Evolutionary conservation across 768 basidiomycete genomes (phyloP), one percentile per base, ranked within the genome.

Genomic region (Suillus subluteus): DNA sequence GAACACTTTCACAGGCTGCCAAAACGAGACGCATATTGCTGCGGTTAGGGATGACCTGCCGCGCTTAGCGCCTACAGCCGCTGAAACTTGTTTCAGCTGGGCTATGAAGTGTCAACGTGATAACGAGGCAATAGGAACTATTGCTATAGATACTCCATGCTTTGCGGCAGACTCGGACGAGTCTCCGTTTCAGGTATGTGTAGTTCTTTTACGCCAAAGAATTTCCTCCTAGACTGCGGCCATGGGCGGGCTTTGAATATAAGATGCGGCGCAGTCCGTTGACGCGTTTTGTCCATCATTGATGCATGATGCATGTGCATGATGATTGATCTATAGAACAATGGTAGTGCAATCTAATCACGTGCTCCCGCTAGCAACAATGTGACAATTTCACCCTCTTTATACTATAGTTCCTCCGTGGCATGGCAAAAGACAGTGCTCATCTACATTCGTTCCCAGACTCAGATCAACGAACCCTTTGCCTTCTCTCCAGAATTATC

Each of bases 331-430:
- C 16, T 35, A 32, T 35, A n/a, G 18, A 55, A 35, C 54, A 32
- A 35, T 55, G 52, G 16, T 55, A 32, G 54, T 32, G 35, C 35
- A n/a, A 62, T 13, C n/a, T 21, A 62, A 50, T 67, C 68, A 69
- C 68, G 68, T 64, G 68, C 13, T 64, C 5, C 26, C 23, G 41
- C 48, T 67, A 58, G 68, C 40, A 32, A 63, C 67, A 52, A 38
- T 21, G 32, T 32, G 52, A 54, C 21, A 26, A 26, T 41, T 64
- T 21, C 65, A 37, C 62, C 26, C 23, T 35, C 50, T 43, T 54
- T 38, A 46, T 46, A 46, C 44, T 46, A 52, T 67, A 66, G 58
- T 52, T 55, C 40, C 44, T 68, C 61, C 58, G 46, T 59, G 56
- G 54, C 62, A 67, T 59, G 54, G 54, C 54, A 55, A 18, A 35